Base-by-base conservation (phyloP, 2,329 filamentous ascomycete genomes). In the Colletotrichum trifolii region DNA sequence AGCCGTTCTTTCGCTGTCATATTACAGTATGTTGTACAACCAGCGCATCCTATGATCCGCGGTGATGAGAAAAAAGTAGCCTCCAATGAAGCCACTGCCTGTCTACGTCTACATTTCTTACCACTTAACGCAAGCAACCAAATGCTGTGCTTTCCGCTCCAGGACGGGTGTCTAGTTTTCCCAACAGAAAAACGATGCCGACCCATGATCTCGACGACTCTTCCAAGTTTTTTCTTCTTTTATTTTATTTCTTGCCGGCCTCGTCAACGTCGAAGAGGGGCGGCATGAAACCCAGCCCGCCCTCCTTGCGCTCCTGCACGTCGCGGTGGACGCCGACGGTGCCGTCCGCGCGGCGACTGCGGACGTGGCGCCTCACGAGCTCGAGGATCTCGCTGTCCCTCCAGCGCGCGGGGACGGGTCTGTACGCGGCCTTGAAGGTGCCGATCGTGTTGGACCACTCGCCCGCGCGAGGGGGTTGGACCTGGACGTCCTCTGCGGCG, bases 371-470 rank as follows among this genome's bases (percentile, higher is more conserved):
- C 75, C 95, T 85, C 76, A 99, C 76, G 83, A 96, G 79, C 34
- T 76, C 77, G 72, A 99, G 79, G 58, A 97, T 88, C 81, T 94
- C 90, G 69, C 92, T 96, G 67, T 90, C 89, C 78, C 85, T 88
- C 96, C 96, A 99, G 68, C 95, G 85, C 71, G 82, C 79, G 11
- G 96, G 96, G 63, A 98, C 94, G 43, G 95, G 95, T 60, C 95
- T 85, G 79, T 97, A 97, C 40, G 94, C 93, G 36, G 95, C 93
- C 83, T 92, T 95, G 79, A 97, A 97, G 25, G 93, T 94, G 38
- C 96, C 96, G 6, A 97, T 85, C 1, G 96, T 99, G 85, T 98
- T 95, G 67, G 93, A 93, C 96, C 96, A 99, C 82, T 99, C 96
- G 67, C 94, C 94, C 13, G 64, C 36, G 25, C 84, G 78, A 33